These are phyloP conservation scores for Dianthus caryophyllus DNA, from an alignment of 148 eudicot species.

Conservation along the genomic window DNA sequence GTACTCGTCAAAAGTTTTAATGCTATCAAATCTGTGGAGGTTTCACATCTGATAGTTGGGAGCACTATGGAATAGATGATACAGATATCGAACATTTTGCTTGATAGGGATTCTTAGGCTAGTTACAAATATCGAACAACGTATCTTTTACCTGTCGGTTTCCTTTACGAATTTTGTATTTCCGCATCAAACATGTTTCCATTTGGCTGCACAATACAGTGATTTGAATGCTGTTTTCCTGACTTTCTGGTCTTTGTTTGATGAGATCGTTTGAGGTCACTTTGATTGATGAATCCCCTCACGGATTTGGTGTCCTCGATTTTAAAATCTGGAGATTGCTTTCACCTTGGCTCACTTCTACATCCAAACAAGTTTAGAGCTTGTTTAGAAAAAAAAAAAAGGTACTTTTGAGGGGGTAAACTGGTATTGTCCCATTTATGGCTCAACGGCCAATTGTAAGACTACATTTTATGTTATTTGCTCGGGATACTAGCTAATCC, in stretches of 20 bases:
- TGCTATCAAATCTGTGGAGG: background rate
- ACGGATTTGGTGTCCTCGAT: too few relatives aligned
- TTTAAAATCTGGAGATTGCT: background rate
- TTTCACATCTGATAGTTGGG: background rate
- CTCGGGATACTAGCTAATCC: too few relatives aligned
- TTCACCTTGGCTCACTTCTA: too few relatives aligned
- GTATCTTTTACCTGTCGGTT: background rate
- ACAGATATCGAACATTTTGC: background rate
- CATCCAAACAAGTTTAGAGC: too few relatives aligned
- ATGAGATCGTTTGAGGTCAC: too few relatives aligned
- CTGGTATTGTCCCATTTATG: too few relatives aligned
- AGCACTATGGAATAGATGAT: background rate
- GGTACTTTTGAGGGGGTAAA: too few relatives aligned
- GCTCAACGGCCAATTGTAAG: too few relatives aligned
- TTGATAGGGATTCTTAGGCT: background rate
- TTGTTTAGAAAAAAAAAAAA: too few relatives aligned
- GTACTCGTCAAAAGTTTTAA: background rate
- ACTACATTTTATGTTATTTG: too few relatives aligned
- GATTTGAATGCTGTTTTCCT: background rate
- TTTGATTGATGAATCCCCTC: too few relatives aligned
- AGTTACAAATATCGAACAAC: background rate
- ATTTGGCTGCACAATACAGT: background rate
- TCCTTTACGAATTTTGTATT: background rate
- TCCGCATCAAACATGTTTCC: background rate
- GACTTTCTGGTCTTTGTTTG: too few relatives aligned